Conservation (phyloP, 192 early-diverging fungal species). For the Podila clonocystis region DNA sequence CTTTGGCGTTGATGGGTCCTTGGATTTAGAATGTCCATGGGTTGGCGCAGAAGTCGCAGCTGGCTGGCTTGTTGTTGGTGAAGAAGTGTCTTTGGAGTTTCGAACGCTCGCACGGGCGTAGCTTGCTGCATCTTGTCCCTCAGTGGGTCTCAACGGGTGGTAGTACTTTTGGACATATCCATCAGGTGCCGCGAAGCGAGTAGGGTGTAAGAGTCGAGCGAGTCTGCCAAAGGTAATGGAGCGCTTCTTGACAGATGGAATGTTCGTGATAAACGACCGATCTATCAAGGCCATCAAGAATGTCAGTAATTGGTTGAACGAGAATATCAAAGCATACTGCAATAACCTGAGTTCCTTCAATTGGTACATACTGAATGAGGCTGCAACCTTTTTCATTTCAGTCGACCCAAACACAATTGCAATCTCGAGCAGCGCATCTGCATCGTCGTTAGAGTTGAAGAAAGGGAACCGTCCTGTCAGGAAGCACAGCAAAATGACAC, state of each 20-base stretch:
- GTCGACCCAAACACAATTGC: conserved; percentile 79
- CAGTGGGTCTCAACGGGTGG: not conserved
- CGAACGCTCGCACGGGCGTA: not conserved
- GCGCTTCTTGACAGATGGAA: conserved; percentile 50
- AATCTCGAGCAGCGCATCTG: conserved; percentile 87
- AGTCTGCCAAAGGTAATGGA: conserved; percentile 48
- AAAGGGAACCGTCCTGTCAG: conserved; percentile 89
- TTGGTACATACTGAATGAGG: conserved; percentile 62
- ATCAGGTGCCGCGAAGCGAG: conserved; percentile 27
- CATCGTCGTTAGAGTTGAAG: conserved; percentile 88
- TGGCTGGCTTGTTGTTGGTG: not conserved
- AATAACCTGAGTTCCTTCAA: not conserved
- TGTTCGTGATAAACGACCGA: conserved; percentile 64
- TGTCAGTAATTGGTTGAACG: not conserved
- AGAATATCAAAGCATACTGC: not conserved
- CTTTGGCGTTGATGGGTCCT: too few species aligned
- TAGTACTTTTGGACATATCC: conserved; percentile 1
- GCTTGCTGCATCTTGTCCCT: not conserved
- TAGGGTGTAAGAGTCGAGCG: conserved; percentile 51
- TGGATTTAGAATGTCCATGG: too few species aligned
- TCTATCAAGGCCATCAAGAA: conserved; percentile 37
- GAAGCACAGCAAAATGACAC: conserved; percentile 85
- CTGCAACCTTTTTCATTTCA: conserved; percentile 78
- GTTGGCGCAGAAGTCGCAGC: not conserved
- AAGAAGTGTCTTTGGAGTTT: not conserved